Evolutionary conservation across 2,329 filamentous ascomycete genomes (phyloP), one percentile per base, ranked within the genome.

Genomic region (Raffaelea albimanens): DNA sequence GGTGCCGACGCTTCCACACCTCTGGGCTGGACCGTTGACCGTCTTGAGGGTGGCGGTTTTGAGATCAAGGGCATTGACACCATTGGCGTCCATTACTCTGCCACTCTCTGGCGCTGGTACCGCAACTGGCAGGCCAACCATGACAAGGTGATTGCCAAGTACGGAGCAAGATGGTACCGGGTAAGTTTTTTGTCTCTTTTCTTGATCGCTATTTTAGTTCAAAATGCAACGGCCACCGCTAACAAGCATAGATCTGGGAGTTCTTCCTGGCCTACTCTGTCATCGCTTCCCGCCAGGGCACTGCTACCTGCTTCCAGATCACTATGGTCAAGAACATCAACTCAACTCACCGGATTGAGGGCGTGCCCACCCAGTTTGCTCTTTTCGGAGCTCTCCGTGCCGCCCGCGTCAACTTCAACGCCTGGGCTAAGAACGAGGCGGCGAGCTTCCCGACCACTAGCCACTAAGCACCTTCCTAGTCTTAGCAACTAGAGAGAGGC

Each of bases 61-160:
- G 93, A 97, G 68, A 72, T 97, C 66, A 97, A 96, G 82, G 73
- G 74, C 57, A 71, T 95, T 54, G 93, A 98, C 66, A 97, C 91
- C 40, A 79, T 97, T 59, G 91, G 93, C 61, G 88, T 97, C 40
- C 93, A 97, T 74, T 97, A 96, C 72, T 95, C 88, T 44, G 89
- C 89, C 45, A 97, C 93, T 23, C 73, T 98, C 53, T 97, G 93
- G 93, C 80, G 87, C 63, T 97, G 93, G 93, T 97, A 97, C 75
- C 79, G 93, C 56, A 97, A 97, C 78, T 97, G 93, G 93, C 78
- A 96, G 66, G 88, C 75, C 68, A 97, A 97, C 77, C 75, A 78
- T 57, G 87, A 95, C 50, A 94, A 95, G 73, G 86, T 96, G 52
- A 80, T 85, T 67, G 88, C 86, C 62, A 97, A 96, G 77, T 97